Percentiles rank a stretch among this genome's conserved stretches.
phyloP scores from a whole-genome alignment of 2,329 filamentous ascomycete genomes.

The Cordyceps fumosorosea region DNA sequence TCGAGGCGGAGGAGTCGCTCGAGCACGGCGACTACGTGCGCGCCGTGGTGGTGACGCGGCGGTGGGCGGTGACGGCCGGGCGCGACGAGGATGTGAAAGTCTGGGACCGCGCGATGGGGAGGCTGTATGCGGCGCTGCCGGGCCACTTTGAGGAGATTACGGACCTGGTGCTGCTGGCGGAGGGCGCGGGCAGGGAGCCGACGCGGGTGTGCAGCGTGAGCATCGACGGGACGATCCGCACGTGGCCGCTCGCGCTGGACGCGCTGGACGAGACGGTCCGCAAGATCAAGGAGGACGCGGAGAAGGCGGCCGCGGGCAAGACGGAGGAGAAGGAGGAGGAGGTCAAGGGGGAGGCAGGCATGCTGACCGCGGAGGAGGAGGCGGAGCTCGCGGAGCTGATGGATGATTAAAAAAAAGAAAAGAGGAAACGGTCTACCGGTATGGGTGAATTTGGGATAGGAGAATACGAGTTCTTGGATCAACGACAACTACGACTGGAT shows the following conservation, averaged over 20 bases:
- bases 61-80: constrained; percentile 81
- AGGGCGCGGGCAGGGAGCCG: constrained; percentile 23
- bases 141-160: constrained; percentile 95
- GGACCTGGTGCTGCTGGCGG: constrained; percentile 58
- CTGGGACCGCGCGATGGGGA: constrained; percentile 71
- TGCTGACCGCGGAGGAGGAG: constrained; percentile 85
- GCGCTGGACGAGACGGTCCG: constrained; percentile 44
- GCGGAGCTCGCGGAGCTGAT: constrained; percentile 86
- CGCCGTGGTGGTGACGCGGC: constrained; percentile 66
- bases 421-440: not conserved
- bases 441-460: not conserved
- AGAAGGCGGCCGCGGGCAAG: constrained; percentile 44
- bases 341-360: constrained; percentile 35
- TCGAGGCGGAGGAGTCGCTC: constrained; percentile 65
- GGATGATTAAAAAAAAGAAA: constrained; percentile 48
- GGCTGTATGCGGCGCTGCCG: constrained; percentile 64
- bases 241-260: constrained; percentile 67
- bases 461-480: not conserved
- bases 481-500: not conserved
- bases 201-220: constrained; percentile 68
- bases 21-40: constrained; percentile 86
- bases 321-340: constrained; percentile 37
- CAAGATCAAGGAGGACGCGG: constrained; percentile 38
- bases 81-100: constrained; percentile 87
- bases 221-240: constrained; percentile 83